Evolutionary conservation across 2,329 filamentous ascomycete species (phyloP), one percentile per base, ranked within the genome.

Genomic region (Talaromyces rugulosus): DNA sequence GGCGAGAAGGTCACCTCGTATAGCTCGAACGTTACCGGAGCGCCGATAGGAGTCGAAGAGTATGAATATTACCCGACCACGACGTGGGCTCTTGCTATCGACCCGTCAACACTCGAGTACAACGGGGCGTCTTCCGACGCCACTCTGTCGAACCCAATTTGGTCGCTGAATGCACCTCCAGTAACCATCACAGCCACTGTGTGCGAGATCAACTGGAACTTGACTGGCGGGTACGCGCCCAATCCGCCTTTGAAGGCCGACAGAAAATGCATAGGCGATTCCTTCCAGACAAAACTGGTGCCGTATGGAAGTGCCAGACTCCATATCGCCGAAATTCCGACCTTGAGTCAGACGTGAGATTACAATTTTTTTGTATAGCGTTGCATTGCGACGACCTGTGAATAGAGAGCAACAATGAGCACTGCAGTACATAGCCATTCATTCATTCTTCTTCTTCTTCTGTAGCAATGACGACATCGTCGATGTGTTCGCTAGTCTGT

Each of bases 221-320:
- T 75, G 62, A 67, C 66, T 5, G 65, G 66, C 2, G 76, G 78
- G 52, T 72, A 70, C 57, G 74, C 74, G 3, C 71, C 73, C 11
- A 69, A 71, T 7, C 73, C 73, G 7, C 75, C 77, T 5, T 61
- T 73, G 34, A 65, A 69, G 31, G 68, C 68, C 11, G 66, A 72
- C 23, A 68, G 74, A 30, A 70, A 72, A 11, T 77, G 75, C 42
- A 71, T 75, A 2, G 74, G 75, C 0, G 64, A 71, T 47, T 70
- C 66, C n/a, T 74, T 73, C 61, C 69, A 71, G 56, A 67, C 75
- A 12, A 72, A 72, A n/a, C 62, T 82, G 18, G 72, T 77, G 12
- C 81, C 80, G n/a, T 82, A 78, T 68, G 80, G 78, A 1, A 76
- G 76, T 44, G 75, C 80, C 14, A 81, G 79, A 66, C 66, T 82